Evolutionary conservation across 768 basidiomycete species (phyloP).

Genomic region (Harrya chromipes): DNA sequence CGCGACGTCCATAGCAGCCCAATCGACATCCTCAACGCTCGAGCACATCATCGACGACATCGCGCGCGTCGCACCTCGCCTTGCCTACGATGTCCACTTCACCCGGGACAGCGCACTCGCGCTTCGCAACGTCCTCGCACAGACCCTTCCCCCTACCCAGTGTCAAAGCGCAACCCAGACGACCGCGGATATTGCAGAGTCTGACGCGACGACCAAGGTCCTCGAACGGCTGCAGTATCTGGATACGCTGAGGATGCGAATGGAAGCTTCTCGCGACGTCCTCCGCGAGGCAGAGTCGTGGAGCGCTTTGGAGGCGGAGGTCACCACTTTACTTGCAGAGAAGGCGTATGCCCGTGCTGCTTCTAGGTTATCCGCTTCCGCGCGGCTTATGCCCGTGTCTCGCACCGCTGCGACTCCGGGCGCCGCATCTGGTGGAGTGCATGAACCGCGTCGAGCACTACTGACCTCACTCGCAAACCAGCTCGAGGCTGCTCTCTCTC

Average conservation of each 20-base stretch:
- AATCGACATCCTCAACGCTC: constrained; percentile 83
- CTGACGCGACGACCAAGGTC: constrained; percentile 55
- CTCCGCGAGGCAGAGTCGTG: constrained; percentile 94
- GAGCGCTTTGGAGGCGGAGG: constrained; percentile 92
- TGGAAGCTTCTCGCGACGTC: constrained; percentile 89
- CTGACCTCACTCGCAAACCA: constrained; percentile 95
- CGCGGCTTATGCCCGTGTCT: constrained; percentile 86
- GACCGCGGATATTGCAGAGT: constrained; percentile 1
- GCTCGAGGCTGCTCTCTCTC: constrained; percentile 87
- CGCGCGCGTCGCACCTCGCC: constrained; percentile 83
- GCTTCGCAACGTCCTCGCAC: constrained; percentile 62
- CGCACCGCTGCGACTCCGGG: constrained; percentile 66
- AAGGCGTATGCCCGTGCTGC: constrained; percentile 85
- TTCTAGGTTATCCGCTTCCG: constrained; percentile 87
- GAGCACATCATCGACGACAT: constrained; percentile 93
- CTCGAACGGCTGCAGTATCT: constrained; percentile 77
- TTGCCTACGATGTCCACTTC: constrained; percentile 95
- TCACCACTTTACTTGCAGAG: constrained; percentile 78
- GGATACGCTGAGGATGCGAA: constrained; percentile 77
- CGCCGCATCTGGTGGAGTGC: constrained; percentile 31
- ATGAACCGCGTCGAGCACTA: constrained; percentile 78
- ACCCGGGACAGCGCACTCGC: constrained; percentile 89
- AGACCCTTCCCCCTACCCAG: constrained; percentile 40
- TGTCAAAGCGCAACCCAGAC: constrained; percentile 1
- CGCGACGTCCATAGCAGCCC: constrained; percentile 79